phyloP scores from a whole-genome alignment of 805 yeast species.

The Gaillardinia entomophila region DNA sequence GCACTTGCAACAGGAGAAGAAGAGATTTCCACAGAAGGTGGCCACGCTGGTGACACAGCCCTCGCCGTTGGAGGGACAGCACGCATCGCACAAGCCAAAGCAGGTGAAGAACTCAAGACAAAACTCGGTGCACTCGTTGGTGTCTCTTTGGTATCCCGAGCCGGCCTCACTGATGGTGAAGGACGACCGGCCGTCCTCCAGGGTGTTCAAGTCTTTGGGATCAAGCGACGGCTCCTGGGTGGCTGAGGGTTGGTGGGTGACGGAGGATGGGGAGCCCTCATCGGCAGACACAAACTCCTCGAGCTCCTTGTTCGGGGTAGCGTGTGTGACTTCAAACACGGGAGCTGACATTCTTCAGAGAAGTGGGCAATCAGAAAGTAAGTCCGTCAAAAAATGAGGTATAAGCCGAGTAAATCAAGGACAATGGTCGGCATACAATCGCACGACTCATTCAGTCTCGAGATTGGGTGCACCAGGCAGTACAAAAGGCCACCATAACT shows the following conservation, averaged over 20 bases:
- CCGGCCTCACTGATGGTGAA: conserved; percentile 18
- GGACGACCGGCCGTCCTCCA: conserved; percentile 9
- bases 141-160: conserved; percentile 33
- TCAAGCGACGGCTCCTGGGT: conserved; percentile 2
- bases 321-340: conserved; percentile 5
- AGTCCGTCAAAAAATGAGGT: no score
- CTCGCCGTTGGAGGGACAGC: conserved; percentile 38
- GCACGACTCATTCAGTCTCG: no score
- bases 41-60: conserved; percentile 34
- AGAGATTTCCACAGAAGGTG: conserved; percentile 30
- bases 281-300: conserved; percentile 3
- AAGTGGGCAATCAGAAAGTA: no score
- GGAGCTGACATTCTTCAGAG: conserved; percentile 1
- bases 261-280: conserved; percentile 1
- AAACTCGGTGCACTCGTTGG: conserved; percentile 38
- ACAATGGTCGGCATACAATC: no score
- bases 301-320: conserved; percentile 8
- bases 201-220: not conserved
- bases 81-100: conserved; percentile 34
- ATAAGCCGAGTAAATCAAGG: no score
- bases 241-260: conserved; percentile 3
- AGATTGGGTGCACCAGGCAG: no score
- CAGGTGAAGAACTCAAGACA: conserved; percentile 32
- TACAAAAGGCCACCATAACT: no score
- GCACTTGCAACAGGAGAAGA: conserved; percentile 30